phyloP scores from a whole-genome alignment of 1,284 basidiomycete genomes.

The Trichosporon inkin region DNA sequence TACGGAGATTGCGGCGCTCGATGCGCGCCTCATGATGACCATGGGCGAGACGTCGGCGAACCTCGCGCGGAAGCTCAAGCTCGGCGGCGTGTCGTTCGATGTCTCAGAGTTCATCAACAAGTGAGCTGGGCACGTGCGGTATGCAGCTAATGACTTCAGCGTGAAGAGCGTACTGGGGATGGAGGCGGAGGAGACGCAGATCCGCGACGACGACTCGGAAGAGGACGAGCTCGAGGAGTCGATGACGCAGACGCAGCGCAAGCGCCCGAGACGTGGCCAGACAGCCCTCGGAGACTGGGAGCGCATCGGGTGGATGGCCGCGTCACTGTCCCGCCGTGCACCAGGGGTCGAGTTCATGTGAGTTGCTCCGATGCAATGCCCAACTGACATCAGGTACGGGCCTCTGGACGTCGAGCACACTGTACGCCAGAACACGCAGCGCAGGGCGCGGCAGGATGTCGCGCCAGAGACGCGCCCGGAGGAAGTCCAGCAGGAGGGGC shows the following conservation, averaged over 20 bases:
- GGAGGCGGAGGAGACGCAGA: conserved; percentile 25
- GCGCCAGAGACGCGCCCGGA: conserved; percentile 29
- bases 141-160: conserved; percentile 17
- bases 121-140: conserved; percentile 22
- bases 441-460: conserved; percentile 9
- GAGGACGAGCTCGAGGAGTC: conserved; percentile 31
- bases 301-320: conserved; percentile 50
- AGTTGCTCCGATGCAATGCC: conserved; percentile 16
- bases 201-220: conserved; percentile 32
- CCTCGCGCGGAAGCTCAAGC: conserved; percentile 45
- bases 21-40: conserved; percentile 35
- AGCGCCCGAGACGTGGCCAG: conserved; percentile 13
- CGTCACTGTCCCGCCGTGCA: conserved; percentile 40
- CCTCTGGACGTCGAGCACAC: conserved; percentile 31
- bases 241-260: neutral
- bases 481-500: conserved; percentile 24
- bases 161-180: conserved; percentile 37
- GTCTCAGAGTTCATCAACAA: conserved; percentile 50
- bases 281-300: conserved; percentile 41
- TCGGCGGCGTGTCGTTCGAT: conserved; percentile 50
- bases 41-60: conserved; percentile 33
- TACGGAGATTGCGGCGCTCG: conserved; percentile 35
- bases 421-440: conserved; percentile 2
- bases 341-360: conserved; percentile 52
- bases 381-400: conserved; percentile 34